Percentiles rank a stretch among this genome's conserved stretches.
These are phyloP conservation scores for Hypoxylon crocopeplum DNA, from an alignment of 495 filamentous ascomycete genomes.

Conservation along the genomic window DNA sequence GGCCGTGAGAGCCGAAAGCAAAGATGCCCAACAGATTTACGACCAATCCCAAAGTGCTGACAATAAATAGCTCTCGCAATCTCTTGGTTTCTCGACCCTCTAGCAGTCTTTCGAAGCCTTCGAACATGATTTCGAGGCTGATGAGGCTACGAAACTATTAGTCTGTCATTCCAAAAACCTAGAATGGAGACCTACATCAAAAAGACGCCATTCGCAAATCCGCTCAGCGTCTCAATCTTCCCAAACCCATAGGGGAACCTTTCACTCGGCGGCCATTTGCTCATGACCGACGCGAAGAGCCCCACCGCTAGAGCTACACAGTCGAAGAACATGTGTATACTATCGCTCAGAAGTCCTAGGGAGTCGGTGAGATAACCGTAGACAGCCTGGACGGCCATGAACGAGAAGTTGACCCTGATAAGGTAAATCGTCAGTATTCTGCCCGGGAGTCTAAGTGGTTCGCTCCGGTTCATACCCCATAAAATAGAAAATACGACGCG, in stretches of 20 bases:
- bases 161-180: background rate
- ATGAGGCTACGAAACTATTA: conserved; percentile 69
- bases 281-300: conserved; percentile 93
- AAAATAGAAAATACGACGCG: conserved; percentile 95
- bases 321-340: conserved; percentile 99
- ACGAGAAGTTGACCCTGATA: conserved; percentile 84
- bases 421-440: conserved; percentile 16
- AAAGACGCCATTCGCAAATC: conserved; percentile 96
- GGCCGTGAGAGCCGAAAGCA: conserved; percentile 77
- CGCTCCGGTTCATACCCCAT: conserved; percentile 69
- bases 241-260: conserved; percentile 94
- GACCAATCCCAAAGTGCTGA: conserved; percentile 81
- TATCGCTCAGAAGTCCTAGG: conserved; percentile 91
- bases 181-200: conserved; percentile 68
- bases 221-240: conserved; percentile 95
- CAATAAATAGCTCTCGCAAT: conserved; percentile 83
- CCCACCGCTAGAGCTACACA: conserved; percentile 92
- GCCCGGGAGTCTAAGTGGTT: background rate
- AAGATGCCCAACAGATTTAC: conserved; percentile 94
- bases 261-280: conserved; percentile 91
- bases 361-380: conserved; percentile 95
- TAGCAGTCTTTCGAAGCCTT: conserved; percentile 85
- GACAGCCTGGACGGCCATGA: conserved; percentile 93
- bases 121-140: conserved; percentile 94
- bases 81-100: conserved; percentile 83